phyloP scores from a whole-genome alignment of 2,329 filamentous ascomycete genomes.

The Ophiostoma angusticollis region DNA sequence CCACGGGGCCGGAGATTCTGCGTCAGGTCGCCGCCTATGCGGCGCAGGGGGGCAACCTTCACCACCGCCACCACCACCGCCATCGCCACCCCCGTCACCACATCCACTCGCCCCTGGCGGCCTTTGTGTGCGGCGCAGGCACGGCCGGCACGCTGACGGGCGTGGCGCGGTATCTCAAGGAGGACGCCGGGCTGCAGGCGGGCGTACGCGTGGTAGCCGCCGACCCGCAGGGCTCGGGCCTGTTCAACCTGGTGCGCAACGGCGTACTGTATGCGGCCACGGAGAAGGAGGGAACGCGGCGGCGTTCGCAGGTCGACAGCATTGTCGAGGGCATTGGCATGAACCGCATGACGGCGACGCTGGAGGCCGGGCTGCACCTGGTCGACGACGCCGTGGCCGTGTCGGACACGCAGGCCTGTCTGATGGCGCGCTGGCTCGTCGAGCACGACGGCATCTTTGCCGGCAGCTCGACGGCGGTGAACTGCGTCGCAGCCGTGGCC shows the following conservation, averaged over 20 bases:
- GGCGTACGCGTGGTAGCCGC: slow-evolving; percentile 64
- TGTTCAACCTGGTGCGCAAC: slow-evolving; percentile 84
- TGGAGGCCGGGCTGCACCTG: slow-evolving; percentile 72
- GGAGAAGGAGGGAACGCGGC: slow-evolving; percentile 79
- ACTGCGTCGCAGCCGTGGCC: slow-evolving; percentile 70
- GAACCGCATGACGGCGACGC: slow-evolving; percentile 87
- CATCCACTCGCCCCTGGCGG: slow-evolving; percentile 43
- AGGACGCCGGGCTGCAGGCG: slow-evolving; percentile 39
- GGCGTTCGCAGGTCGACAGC: slow-evolving; percentile 84
- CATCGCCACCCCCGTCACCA: neutral
- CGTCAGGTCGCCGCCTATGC: slow-evolving; percentile 46
- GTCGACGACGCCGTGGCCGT: slow-evolving; percentile 86
- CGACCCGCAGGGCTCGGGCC: slow-evolving; percentile 84
- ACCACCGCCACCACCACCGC: neutral
- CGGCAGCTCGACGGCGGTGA: slow-evolving; percentile 92
- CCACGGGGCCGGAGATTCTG: slow-evolving; percentile 84
- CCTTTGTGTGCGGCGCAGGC: slow-evolving; percentile 85
- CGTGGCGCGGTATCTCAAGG: slow-evolving; percentile 72
- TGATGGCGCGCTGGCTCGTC: slow-evolving; percentile 93
- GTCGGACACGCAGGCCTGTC: slow-evolving; percentile 74
- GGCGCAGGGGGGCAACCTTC: neutral
- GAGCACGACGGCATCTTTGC: slow-evolving; percentile 92
- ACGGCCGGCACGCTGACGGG: slow-evolving; percentile 91
- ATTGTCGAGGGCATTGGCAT: slow-evolving; percentile 95
- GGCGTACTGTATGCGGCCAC: slow-evolving; percentile 91